Percentiles rank a stretch among this genome's conserved stretches.
Conservation (phyloP, 2,329 filamentous ascomycete species). For the Arthroderma sp. region DNA sequence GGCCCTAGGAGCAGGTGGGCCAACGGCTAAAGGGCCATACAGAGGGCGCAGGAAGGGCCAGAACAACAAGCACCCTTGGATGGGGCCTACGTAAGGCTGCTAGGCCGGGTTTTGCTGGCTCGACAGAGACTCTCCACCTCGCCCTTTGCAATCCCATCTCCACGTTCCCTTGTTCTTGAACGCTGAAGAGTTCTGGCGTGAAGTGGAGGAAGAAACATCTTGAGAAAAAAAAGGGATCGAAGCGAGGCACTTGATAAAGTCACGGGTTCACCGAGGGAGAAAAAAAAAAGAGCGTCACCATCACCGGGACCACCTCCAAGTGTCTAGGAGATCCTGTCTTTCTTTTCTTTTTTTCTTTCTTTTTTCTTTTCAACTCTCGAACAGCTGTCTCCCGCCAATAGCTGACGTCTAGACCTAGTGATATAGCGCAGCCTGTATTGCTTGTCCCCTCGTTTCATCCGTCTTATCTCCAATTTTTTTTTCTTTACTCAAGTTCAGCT, state of each 20-base stretch:
- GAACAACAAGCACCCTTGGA: neutral
- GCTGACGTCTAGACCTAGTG: neutral
- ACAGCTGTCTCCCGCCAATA: neutral
- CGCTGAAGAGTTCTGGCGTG: too few species aligned
- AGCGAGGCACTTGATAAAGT: neutral
- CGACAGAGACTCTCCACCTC: neutral
- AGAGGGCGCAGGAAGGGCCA: neutral
- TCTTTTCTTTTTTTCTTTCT: neutral
- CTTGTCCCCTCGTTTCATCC: conserved; percentile 1
- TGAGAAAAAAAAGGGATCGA: neutral
- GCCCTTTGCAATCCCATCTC: neutral
- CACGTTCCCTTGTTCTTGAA: neutral
- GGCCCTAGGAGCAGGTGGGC: neutral
- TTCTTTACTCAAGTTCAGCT: too few species aligned
- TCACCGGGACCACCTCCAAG: neutral
- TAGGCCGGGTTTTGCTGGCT: neutral
- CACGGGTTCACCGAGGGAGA: neutral
- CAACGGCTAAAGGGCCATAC: neutral
- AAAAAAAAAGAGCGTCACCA: neutral
- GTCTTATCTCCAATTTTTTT: neutral
- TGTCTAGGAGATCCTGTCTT: neutral
- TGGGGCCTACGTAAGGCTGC: neutral
- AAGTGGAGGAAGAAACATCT: neutral
- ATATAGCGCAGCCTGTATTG: neutral
- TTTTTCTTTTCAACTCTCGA: neutral